Conservation (phyloP, 345 rosid species). For the Hevea brasiliensis region DNA sequence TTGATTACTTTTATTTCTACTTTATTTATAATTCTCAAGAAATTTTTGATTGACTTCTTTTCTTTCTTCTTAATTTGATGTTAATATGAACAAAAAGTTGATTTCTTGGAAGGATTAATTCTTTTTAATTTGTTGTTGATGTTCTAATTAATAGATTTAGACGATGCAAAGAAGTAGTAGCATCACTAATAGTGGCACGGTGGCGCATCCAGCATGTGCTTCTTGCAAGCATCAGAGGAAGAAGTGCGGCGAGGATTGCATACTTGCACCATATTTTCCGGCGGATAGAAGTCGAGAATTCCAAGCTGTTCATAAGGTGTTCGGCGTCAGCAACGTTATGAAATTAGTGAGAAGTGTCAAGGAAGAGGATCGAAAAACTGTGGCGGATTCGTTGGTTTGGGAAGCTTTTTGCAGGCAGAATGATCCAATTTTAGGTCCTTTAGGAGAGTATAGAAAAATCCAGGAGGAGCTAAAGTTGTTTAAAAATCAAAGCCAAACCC, state of each 20-base stretch:
- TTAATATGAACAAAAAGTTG: background rate
- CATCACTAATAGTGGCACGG: background rate
- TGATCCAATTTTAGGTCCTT: conserved; percentile 61
- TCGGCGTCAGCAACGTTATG: conserved; percentile 53
- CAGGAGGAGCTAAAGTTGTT: conserved; percentile 53
- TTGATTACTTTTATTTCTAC: background rate
- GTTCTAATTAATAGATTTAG: background rate
- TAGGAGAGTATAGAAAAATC: conserved; percentile 55
- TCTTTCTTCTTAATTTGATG: background rate
- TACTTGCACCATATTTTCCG: conserved; percentile 53
- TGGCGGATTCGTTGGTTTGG: conserved; percentile 73
- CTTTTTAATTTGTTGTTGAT: background rate
- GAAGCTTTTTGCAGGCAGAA: conserved; percentile 69
- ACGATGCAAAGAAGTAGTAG: conserved; percentile 32
- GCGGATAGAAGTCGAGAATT: conserved; percentile 39
- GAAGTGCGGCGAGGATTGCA: conserved; percentile 50
- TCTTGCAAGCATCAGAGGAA: conserved; percentile 70
- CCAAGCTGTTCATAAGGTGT: conserved; percentile 52
- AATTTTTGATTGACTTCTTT: background rate
- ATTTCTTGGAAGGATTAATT: background rate
- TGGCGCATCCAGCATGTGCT: conserved; percentile 52
- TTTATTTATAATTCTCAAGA: no score
- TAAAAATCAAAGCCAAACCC: conserved; percentile 29
- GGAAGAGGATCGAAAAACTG: conserved; percentile 44
- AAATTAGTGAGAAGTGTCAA: conserved; percentile 50